Evolutionary conservation across 495 filamentous ascomycete species (phyloP).

Genomic region (Hypomontagnella submonticulosa): DNA sequence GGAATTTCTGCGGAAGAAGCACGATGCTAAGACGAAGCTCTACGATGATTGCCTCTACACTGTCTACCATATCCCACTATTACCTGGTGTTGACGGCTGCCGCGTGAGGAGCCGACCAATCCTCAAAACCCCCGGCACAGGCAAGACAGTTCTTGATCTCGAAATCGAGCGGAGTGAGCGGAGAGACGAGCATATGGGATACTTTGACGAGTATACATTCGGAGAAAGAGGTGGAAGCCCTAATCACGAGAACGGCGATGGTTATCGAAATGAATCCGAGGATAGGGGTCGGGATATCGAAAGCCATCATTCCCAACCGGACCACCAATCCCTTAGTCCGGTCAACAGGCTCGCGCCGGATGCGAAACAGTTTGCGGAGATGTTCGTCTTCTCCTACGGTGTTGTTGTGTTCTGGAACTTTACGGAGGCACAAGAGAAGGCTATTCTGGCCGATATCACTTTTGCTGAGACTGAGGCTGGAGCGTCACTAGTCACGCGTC

Average conservation of each 20-base stretch:
- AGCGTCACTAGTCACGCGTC: conserved; percentile 72
- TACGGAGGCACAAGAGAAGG: conserved; percentile 93
- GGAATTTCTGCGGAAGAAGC: conserved; percentile 85
- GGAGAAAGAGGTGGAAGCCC: conserved; percentile 38
- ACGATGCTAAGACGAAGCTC: conserved; percentile 96
- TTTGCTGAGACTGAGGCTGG: conserved; percentile 77
- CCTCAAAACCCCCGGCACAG: conserved; percentile 88
- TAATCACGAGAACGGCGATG: conserved; percentile 28
- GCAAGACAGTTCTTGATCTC: conserved; percentile 89
- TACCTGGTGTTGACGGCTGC: conserved; percentile 87
- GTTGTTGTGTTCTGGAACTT: conserved; percentile 99
- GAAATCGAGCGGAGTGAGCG: conserved; percentile 95
- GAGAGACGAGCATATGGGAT: conserved; percentile 90
- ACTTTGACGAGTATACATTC: conserved; percentile 59
- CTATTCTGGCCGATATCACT: conserved; percentile 93
- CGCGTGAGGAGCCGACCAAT: conserved; percentile 88
- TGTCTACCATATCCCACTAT: conserved; percentile 90
- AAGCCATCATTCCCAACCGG: conserved; percentile 36
- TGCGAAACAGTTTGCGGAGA: conserved; percentile 82
- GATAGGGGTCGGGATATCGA: conserved; percentile 33
- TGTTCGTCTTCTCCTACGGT: conserved; percentile 98
- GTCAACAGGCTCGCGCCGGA: conserved; percentile 69
- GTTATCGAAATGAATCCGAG: conserved; percentile 24
- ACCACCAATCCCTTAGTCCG: conserved; percentile 50
- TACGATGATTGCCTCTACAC: conserved; percentile 98